These are phyloP conservation scores for Synchytrium microbalum DNA, from an alignment of 371 early-diverging fungal genomes.

Conservation along the genomic window DNA sequence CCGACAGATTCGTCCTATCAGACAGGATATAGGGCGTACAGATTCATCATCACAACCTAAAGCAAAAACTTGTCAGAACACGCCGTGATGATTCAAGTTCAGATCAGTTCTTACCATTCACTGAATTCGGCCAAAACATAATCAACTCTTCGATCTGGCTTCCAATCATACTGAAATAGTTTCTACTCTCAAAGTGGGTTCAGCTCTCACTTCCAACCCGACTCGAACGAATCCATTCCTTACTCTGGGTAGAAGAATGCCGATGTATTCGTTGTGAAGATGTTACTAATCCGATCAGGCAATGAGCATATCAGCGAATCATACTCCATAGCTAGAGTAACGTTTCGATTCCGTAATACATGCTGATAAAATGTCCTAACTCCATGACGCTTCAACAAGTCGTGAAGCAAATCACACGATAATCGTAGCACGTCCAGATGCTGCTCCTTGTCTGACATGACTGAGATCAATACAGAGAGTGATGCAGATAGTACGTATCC, in stretches of 20 bases:
- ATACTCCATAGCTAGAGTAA: neutral
- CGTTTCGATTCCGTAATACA: neutral
- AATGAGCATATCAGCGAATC: neutral
- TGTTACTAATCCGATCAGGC: neutral
- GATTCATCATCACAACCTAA: neutral
- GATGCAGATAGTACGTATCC: neutral
- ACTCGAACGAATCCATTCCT: neutral
- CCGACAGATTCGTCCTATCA: neutral
- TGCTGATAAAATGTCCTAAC: neutral
- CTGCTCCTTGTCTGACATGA: neutral
- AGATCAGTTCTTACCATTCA: neutral
- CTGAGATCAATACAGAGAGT: neutral
- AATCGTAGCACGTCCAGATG: neutral
- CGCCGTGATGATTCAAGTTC: neutral
- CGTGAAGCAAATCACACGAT: neutral
- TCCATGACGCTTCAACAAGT: neutral
- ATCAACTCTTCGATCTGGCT: neutral
- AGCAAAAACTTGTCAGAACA: neutral
- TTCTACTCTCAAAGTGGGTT: too few relatives aligned
- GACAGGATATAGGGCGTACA: neutral
- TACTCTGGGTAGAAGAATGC: neutral
- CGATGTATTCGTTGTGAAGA: neutral
- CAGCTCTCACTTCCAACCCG: too few relatives aligned
- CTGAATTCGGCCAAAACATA: neutral
- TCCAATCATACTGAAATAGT: neutral